Conservation (phyloP, 1,284 basidiomycete genomes). For the Takashimella koratensis region DNA sequence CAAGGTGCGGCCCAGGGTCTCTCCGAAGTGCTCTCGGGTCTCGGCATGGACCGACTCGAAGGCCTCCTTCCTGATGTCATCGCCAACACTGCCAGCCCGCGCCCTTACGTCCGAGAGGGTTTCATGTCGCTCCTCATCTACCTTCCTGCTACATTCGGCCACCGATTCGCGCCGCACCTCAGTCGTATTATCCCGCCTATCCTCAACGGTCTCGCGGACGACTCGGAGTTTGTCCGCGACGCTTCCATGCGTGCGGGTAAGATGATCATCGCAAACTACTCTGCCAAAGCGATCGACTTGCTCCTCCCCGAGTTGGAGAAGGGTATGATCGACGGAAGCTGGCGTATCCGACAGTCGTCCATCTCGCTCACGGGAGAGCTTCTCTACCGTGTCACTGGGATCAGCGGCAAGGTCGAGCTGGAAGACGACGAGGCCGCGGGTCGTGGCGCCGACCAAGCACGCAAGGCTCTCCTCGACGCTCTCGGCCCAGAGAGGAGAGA, state of each 20-base stretch:
- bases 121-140: conserved; percentile 98
- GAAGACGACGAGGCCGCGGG: conserved; percentile 70
- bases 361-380: conserved; percentile 94
- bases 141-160: conserved; percentile 91
- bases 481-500: conserved; percentile 87
- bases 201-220: conserved; percentile 85
- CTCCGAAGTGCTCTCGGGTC: conserved; percentile 88
- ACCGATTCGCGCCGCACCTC: conserved; percentile 90
- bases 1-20: conserved; percentile 96
- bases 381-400: conserved; percentile 96
- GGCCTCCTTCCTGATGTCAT: conserved; percentile 92
- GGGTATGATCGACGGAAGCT: conserved; percentile 90
- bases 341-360: conserved; percentile 95
- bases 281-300: conserved; percentile 85
- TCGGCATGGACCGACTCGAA: conserved; percentile 96
- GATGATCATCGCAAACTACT: conserved; percentile 97
- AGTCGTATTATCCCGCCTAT: conserved; percentile 93
- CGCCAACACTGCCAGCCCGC: conserved; percentile 80
- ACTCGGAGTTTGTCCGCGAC: conserved; percentile 89
- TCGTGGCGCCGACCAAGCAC: conserved; percentile 71
- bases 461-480: conserved; percentile 78
- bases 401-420: conserved; percentile 82
- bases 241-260: conserved; percentile 98
- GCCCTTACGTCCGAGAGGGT: conserved; percentile 91
- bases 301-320: conserved; percentile 90